phyloP scores from a whole-genome alignment of 2,329 filamentous ascomycete species.

The Pseudocercospora crystallina region DNA sequence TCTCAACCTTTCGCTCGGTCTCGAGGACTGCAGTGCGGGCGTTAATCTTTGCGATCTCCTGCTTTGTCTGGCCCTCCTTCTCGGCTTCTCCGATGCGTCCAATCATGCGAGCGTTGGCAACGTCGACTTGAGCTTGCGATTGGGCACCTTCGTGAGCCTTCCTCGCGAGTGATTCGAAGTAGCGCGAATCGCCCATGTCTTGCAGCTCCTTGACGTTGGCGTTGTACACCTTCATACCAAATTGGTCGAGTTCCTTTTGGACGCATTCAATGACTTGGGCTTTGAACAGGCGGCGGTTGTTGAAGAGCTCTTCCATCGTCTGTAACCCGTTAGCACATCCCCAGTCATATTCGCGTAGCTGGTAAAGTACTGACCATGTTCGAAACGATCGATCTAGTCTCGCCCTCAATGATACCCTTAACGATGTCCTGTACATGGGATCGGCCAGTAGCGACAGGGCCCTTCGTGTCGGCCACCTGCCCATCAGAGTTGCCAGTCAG shows the following conservation, averaged over 20 bases:
- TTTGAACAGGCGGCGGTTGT: conserved; percentile 48
- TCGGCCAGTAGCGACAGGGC: conserved; percentile 46
- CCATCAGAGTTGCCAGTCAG: conserved; percentile 63
- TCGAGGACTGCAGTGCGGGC: conserved; percentile 81
- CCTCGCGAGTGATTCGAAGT: conserved; percentile 77
- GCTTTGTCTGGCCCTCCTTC: conserved; percentile 76
- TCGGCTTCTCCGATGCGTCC: conserved; percentile 76
- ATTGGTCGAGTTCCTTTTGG: conserved; percentile 75
- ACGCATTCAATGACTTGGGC: conserved; percentile 62
- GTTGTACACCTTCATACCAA: conserved; percentile 67
- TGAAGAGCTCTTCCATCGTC: conserved; percentile 90
- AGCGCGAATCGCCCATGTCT: conserved; percentile 77
- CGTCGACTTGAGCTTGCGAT: conserved; percentile 70
- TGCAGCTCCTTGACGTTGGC: conserved; percentile 84
- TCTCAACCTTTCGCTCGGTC: conserved; percentile 80
- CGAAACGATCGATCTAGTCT: conserved; percentile 78
- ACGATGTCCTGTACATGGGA: conserved; percentile 80
- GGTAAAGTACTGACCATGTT: conserved; percentile 55
- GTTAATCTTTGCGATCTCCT: conserved; percentile 84
- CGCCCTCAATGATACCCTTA: conserved; percentile 86
- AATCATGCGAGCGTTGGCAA: conserved; percentile 57
- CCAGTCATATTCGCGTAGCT: no score
- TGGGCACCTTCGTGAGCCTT: conserved; percentile 84
- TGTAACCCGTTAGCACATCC: no score
- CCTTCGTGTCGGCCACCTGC: conserved; percentile 36